Evolutionary conservation across 169 alveolate species (phyloP), one percentile per base, ranked within the genome.

Genomic region (Plasmodium fragile): DNA sequence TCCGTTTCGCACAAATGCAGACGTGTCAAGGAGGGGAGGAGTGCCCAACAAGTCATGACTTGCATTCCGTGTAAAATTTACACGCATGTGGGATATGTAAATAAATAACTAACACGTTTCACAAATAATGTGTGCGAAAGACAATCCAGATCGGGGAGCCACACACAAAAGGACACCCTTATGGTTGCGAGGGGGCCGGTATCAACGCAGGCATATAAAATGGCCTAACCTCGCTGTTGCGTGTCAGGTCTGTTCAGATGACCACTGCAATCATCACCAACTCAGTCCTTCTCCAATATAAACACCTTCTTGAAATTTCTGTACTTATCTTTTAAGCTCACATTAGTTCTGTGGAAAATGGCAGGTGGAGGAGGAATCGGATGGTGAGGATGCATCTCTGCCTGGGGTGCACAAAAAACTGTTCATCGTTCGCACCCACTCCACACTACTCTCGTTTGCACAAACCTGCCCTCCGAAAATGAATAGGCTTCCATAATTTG

Each of bases 261-360:
- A 11, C 13, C 13, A 18, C 75, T 59, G 2, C 7, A 5, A 5
- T 7, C 59, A 49, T 49, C 36, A 65, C 41, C 36, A 7, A 65
- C 13, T 75, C 79, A 85, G 4, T 55, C 80, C 49, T 75, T 85
- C 45, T 85, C 83, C 36, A 85, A 49, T 28, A 85, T 73, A 53
- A 73, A 75, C 16, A 85, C 93, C 41, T 85, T 84, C 53, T 84
- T 85, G 70, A 85, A 73, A 22, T 73, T 85, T 52, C 81, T 73
- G 43, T 49, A 75, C 32, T 85, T 85, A 41, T 85, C 93, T 32
- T 75, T 85, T 36, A 85, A 55, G 43, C 93, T 85, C 39, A 53
- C 69, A 30, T 69, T 85, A 0, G 85, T 85, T 55, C 93, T 85
- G 13, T 36, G 18, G 32, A 0, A 41, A 43, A 34, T 22, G 41